Percentiles rank a stretch among this genome's conserved stretches.
phyloP scores from a whole-genome alignment of 352 stramenopile species.

The Pythium dissimile region DNA sequence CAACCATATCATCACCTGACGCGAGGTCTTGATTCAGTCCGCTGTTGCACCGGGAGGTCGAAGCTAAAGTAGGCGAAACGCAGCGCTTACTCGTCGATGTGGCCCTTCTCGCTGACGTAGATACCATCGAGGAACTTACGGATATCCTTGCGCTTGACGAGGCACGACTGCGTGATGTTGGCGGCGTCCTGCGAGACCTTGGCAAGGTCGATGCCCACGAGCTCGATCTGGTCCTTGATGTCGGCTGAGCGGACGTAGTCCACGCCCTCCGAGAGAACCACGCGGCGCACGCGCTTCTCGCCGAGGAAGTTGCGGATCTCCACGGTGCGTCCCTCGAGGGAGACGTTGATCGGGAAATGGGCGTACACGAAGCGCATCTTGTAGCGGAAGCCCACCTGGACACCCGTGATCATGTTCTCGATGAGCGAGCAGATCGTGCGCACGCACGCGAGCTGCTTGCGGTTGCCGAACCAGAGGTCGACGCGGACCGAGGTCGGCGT shows the following conservation, averaged over 20 bases:
- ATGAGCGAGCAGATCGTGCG: slow-evolving; percentile 98
- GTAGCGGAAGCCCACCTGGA: slow-evolving; percentile 98
- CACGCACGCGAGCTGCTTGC: slow-evolving; percentile 98
- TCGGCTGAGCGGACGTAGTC: slow-evolving; percentile 93
- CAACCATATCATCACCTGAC: slow-evolving; percentile 31
- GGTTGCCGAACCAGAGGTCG: slow-evolving; percentile 98
- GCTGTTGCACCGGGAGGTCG: too few species aligned
- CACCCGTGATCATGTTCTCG: slow-evolving; percentile 99
- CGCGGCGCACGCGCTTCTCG: slow-evolving; percentile 97
- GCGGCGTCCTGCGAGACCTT: slow-evolving; percentile 92
- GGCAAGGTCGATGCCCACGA: slow-evolving; percentile 97
- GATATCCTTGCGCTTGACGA: slow-evolving; percentile 92
- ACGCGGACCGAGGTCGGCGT: slow-evolving; percentile 93
- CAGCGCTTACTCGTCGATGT: slow-evolving; percentile 83
- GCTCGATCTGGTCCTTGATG: slow-evolving; percentile 99
- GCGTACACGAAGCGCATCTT: slow-evolving; percentile 99
- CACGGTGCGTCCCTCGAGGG: slow-evolving; percentile 90
- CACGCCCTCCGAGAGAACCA: slow-evolving; percentile 93
- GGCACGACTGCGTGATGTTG: slow-evolving; percentile 84
- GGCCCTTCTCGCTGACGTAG: slow-evolving; percentile 98
- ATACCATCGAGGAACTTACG: slow-evolving; percentile 99
- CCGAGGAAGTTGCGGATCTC: slow-evolving; percentile 99
- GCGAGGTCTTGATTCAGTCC: slow-evolving; percentile 24
- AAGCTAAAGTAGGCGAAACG: not conserved
- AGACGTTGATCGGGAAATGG: slow-evolving; percentile 99